Evolutionary conservation across 1,139 yeast genomes (phyloP).

Genomic region (Kodamaea alishanica): DNA sequence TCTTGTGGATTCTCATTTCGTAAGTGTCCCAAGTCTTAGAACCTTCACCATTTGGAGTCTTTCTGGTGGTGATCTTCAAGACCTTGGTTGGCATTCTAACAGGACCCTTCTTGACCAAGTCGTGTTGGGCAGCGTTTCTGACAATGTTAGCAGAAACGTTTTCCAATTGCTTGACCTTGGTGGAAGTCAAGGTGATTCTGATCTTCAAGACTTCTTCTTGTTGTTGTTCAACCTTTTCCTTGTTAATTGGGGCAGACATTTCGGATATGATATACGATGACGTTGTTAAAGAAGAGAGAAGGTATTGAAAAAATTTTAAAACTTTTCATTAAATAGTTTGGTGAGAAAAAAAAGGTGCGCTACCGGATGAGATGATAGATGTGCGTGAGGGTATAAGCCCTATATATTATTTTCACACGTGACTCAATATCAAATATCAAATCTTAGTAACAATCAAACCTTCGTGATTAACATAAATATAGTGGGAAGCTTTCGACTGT

Average conservation of each 20-base stretch:
- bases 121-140: constrained; percentile 78
- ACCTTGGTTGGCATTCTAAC: constrained; percentile 99
- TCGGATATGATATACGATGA: constrained; percentile 39
- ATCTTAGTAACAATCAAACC: no score
- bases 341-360: constrained; percentile 5
- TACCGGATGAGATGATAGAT: constrained; percentile 3
- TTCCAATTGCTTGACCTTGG: constrained; percentile 98
- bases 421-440: background rate
- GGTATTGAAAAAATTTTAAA: constrained; percentile 8
- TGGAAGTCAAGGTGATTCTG: constrained; percentile 98
- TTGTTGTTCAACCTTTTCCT: constrained; percentile 77
- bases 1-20: constrained; percentile 99
- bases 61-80: constrained; percentile 98
- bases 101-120: constrained; percentile 94
- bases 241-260: constrained; percentile 78
- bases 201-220: constrained; percentile 91
- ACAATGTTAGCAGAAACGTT: constrained; percentile 85
- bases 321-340: constrained; percentile 11
- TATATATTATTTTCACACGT: constrained; percentile 3
- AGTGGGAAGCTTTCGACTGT: background rate
- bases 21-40: constrained; percentile 99
- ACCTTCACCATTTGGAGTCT: constrained; percentile 99
- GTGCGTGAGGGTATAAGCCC: constrained; percentile 12
- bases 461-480: no score
- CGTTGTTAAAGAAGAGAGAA: constrained; percentile 31